These are phyloP conservation scores for Verticillium klebahnii DNA, from an alignment of 2,329 filamentous ascomycete species.

Conservation along the genomic window DNA sequence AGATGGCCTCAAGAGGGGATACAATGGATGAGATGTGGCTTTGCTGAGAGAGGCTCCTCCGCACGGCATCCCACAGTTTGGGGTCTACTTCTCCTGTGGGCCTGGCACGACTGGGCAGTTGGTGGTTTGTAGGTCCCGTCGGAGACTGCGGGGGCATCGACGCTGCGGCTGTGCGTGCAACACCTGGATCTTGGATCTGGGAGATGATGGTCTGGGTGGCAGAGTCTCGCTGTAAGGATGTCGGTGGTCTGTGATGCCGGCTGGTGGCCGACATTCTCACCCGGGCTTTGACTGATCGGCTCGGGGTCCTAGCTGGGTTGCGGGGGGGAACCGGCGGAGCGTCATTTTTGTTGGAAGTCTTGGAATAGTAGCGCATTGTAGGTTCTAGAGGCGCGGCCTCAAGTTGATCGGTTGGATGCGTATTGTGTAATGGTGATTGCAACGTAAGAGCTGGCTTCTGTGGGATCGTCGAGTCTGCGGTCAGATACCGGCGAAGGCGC, in stretches of 20 bases:
- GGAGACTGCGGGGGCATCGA: no score
- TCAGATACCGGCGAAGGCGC: not conserved
- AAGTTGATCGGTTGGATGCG: not conserved
- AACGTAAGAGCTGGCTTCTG: not conserved
- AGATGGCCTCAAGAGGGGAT: slow-evolving; percentile 5
- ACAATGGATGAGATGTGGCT: slow-evolving; percentile 10
- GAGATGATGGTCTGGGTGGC: not conserved
- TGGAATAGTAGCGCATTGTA: not conserved
- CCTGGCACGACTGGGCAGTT: not conserved
- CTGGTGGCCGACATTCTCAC: not conserved
- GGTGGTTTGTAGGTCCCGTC: not conserved
- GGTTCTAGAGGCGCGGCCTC: not conserved
- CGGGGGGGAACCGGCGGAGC: not conserved
- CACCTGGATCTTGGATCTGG: not conserved
- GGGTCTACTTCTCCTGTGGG: slow-evolving; percentile 4
- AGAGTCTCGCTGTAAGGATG: not conserved
- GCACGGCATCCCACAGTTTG: slow-evolving; percentile 12
- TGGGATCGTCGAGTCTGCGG: not conserved
- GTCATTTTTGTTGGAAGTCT: not conserved
- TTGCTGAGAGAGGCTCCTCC: slow-evolving; percentile 13
- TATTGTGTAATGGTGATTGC: not conserved
- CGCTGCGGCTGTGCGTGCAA: not conserved
- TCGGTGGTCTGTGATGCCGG: not conserved
- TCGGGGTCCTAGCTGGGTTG: not conserved
- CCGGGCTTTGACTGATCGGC: not conserved